Evolutionary conservation across 2,329 filamentous ascomycete genomes (phyloP), one percentile per base, ranked within the genome.

Genomic region (Arthrocladium fulminans): DNA sequence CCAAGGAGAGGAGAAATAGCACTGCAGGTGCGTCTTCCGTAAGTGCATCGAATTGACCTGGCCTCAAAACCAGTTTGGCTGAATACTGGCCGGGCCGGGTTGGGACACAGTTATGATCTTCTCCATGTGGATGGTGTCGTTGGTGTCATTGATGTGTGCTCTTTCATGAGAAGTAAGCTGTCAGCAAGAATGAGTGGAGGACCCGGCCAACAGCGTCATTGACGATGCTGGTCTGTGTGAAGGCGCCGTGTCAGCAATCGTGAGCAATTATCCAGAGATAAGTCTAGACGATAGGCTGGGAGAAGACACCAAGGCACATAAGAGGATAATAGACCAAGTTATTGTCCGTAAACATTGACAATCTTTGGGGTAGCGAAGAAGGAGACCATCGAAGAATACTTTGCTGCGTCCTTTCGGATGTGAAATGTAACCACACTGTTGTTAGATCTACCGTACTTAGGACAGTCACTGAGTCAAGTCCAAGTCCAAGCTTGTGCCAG

Each of bases 121-220:
- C 80, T 38, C 79, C 80, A 65, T 77, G 82, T 55, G 76, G 76
- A 67, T 87, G 83, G 65, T 86, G 83, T 44, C 81, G 75, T 51
- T 75, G 74, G 64, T 86, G 83, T 44, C 81, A 75, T 51, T 75
- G 74, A 64, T 87, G 83, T 25, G 76, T 81, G 62, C 79, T 80
- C 67, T 83, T 80, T 83, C 83, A 86, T 42, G 77, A 80, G 68
- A 84, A 85, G 68, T 81, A 87, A 2, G 83, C 83, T 2, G 83
- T 81, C 53, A 83, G 64, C 32, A 86, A 71, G 51, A 74, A 70
- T 5, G 78, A 83, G 71, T 86, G 83, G n/a, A 80, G 65, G 42
- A 75, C 61, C 70, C 80, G 83, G 51, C 83, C 83, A 48, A 80
- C 68, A 13, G 73, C 62, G 59, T 83, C 74, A 63, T 85, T 85